Evolutionary conservation across 148 eudicot species (phyloP).

Genomic region (Nepenthes gracilis): DNA sequence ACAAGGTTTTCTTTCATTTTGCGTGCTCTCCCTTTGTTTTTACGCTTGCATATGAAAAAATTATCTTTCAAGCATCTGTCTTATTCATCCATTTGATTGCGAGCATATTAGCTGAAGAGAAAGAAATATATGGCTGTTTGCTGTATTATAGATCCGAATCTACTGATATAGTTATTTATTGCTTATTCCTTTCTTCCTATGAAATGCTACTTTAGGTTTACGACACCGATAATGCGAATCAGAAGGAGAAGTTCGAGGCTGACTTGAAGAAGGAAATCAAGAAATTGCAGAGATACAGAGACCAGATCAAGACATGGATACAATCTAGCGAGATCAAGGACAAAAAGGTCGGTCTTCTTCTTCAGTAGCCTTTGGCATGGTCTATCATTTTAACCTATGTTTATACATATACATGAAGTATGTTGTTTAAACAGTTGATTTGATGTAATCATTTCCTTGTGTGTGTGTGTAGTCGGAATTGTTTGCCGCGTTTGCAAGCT

Average conservation of each 20-base stretch:
- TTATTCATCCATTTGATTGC: too few species aligned
- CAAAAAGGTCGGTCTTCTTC: constrained; percentile 59
- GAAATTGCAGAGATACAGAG: constrained; percentile 94
- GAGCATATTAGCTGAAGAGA: too few species aligned
- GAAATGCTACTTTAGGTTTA: constrained; percentile 42
- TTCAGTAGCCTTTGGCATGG: background rate
- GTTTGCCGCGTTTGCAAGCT: too few species aligned
- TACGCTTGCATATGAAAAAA: too few species aligned
- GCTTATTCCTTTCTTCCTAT: too few species aligned
- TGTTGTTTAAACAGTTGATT: background rate
- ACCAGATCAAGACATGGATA: constrained; percentile 98
- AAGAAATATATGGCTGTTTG: too few species aligned
- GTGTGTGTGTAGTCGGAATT: too few species aligned
- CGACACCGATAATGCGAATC: constrained; percentile 95
- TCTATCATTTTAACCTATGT: too few species aligned
- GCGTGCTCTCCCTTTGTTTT: background rate
- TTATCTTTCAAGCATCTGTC: too few species aligned
- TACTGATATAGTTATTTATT: too few species aligned
- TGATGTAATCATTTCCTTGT: too few species aligned
- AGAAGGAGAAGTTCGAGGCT: constrained; percentile 98
- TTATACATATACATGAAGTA: background rate
- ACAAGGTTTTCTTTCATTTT: constrained; percentile 39
- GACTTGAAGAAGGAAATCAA: constrained; percentile 99
- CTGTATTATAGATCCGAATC: too few species aligned
- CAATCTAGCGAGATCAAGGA: constrained; percentile 99